A percentile compares a stretch with the other conserved stretches of the same genome.
Evolutionary conservation across 495 filamentous ascomycete genomes (phyloP).

Genomic region (Tuber brumale): DNA sequence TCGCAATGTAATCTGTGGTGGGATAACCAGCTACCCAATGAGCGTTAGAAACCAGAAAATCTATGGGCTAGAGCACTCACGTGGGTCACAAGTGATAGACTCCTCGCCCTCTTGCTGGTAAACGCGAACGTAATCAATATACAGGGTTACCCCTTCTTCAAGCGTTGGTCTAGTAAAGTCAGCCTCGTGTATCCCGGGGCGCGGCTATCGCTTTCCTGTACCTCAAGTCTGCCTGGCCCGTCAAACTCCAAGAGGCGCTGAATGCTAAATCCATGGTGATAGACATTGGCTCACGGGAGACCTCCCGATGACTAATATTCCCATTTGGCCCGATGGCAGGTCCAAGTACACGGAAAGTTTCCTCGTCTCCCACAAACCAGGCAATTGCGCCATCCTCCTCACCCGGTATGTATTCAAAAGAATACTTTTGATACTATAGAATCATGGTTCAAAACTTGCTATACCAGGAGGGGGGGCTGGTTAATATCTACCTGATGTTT

Average conservation of each 20-base stretch:
- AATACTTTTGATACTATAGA: conserved; percentile 58
- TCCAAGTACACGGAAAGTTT: conserved; percentile 56
- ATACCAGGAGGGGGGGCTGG: neutral
- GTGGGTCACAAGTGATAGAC: conserved; percentile 66
- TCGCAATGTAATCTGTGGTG: conserved; percentile 62
- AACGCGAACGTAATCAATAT: conserved; percentile 68
- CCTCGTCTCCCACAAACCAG: conserved; percentile 63
- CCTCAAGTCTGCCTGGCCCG: conserved; percentile 53
- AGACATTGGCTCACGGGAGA: conserved; percentile 42
- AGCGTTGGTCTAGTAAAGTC: conserved; percentile 21
- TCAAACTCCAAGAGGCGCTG: conserved; percentile 58
- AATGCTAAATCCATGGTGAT: conserved; percentile 70
- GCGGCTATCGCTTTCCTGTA: neutral
- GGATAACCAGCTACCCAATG: conserved; percentile 49
- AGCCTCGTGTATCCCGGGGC: conserved; percentile 43
- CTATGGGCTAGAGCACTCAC: conserved; percentile 8
- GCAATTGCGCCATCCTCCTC: conserved; percentile 52
- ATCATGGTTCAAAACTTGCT: neutral
- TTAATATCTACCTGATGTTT: conserved; percentile 47
- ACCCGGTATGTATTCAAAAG: conserved; percentile 67
- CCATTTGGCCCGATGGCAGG: conserved; percentile 46
- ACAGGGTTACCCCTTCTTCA: conserved; percentile 54
- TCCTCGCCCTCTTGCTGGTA: conserved; percentile 58
- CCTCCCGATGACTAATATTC: conserved; percentile 31
- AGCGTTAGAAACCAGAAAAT: neutral